Percentiles rank a stretch among this genome's conserved stretches.
These are phyloP conservation scores for Dipteronia sinensis DNA, from an alignment of 345 rosid genomes.

Conservation along the genomic window DNA sequence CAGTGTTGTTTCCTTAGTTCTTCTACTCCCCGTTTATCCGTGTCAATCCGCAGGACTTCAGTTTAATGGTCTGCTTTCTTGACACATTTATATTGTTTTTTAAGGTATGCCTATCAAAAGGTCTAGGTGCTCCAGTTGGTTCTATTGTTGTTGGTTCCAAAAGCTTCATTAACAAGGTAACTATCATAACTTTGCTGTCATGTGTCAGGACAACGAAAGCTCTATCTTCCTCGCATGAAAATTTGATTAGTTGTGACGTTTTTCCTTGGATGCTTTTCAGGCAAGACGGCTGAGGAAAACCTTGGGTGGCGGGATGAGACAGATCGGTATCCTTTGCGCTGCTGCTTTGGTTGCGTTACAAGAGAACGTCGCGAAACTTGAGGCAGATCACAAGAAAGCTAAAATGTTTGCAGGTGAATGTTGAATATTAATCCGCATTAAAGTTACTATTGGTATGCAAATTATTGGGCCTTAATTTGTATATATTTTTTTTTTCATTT, in stretches of 20 bases:
- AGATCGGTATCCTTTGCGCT: slow-evolving; percentile 77
- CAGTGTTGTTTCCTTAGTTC: neutral
- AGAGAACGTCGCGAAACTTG: slow-evolving; percentile 68
- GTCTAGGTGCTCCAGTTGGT: slow-evolving; percentile 94
- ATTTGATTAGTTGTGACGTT: neutral
- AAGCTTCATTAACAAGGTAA: slow-evolving; percentile 75
- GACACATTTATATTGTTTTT: neutral
- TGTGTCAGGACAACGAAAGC: neutral
- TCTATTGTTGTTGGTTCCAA: slow-evolving; percentile 87
- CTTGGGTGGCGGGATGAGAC: slow-evolving; percentile 97
- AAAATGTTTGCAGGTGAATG: slow-evolving; percentile 75
- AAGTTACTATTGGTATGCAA: neutral
- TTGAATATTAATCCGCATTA: neutral
- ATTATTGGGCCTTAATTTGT: neutral
- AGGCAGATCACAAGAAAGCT: slow-evolving; percentile 78
- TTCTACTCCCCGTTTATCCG: neutral
- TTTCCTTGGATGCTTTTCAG: slow-evolving; percentile 32
- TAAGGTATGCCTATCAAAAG: slow-evolving; percentile 84
- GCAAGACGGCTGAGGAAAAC: slow-evolving; percentile 88
- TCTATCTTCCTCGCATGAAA: neutral
- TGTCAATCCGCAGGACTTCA: neutral
- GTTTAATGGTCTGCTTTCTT: neutral
- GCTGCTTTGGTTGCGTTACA: slow-evolving; percentile 80
- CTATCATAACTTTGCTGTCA: neutral
- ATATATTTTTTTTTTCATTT: neutral